Conservation (phyloP, 2,329 filamentous ascomycete genomes). For the Byssothecium circinans region DNA sequence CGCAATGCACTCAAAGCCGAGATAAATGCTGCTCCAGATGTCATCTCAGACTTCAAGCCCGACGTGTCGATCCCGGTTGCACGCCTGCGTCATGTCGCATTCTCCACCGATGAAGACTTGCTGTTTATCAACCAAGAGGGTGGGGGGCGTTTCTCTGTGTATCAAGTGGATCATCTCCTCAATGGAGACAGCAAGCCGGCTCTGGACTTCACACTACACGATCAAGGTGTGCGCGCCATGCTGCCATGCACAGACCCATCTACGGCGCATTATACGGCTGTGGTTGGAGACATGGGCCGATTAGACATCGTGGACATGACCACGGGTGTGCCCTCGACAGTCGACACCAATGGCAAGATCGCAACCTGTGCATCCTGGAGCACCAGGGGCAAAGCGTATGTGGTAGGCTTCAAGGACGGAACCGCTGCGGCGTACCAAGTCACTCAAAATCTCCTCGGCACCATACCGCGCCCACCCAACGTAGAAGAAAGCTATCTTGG, state of each 20-base stretch:
- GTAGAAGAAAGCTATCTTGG: slow-evolving; percentile 66
- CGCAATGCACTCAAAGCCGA: slow-evolving; percentile 67
- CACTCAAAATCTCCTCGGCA: slow-evolving; percentile 73
- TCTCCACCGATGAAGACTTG: slow-evolving; percentile 85
- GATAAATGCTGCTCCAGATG: slow-evolving; percentile 57
- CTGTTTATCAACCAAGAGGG: slow-evolving; percentile 80
- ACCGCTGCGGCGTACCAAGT: slow-evolving; percentile 76
- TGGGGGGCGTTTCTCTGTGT: slow-evolving; percentile 80
- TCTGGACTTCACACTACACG: slow-evolving; percentile 77
- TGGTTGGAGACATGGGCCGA: slow-evolving; percentile 79
- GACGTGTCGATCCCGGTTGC: slow-evolving; percentile 73
- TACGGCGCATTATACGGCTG: slow-evolving; percentile 73
- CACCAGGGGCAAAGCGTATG: slow-evolving; percentile 85
- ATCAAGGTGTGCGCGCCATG: slow-evolving; percentile 71
- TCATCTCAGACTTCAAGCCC: slow-evolving; percentile 71
- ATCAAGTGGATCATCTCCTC: slow-evolving; percentile 70
- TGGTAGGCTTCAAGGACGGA: slow-evolving; percentile 82
- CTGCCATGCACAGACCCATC: slow-evolving; percentile 78
- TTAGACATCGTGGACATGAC: slow-evolving; percentile 79
- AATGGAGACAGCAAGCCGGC: slow-evolving; percentile 64
- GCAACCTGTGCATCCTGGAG: slow-evolving; percentile 92
- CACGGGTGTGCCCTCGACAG: slow-evolving; percentile 52
- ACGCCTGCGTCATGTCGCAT: slow-evolving; percentile 83
- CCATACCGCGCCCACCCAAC: slow-evolving; percentile 75
- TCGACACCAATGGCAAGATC: slow-evolving; percentile 65